Conservation (phyloP, 2,329 filamentous ascomycete species). For the Chaetomium olivaceum region DNA sequence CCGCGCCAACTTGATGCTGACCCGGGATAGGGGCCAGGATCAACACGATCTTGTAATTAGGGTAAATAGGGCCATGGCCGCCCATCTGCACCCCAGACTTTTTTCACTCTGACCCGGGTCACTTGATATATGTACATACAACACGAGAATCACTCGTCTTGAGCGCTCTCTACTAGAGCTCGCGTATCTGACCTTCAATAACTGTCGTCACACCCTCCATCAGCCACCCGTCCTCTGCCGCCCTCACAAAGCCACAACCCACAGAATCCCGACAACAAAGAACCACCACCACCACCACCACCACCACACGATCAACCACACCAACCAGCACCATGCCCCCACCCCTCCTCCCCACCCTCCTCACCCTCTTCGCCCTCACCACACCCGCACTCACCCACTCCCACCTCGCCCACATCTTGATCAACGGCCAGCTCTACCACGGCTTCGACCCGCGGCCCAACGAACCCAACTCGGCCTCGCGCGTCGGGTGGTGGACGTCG, state of each 20-base stretch:
- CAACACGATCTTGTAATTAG: conserved; percentile 11
- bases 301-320: neutral
- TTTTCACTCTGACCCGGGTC: neutral
- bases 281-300: neutral
- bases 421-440: conserved; percentile 48
- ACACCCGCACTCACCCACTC: conserved; percentile 32
- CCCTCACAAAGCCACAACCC: too few species aligned
- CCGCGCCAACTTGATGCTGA: neutral
- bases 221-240: neutral
- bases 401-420: conserved; percentile 40
- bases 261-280: too few species aligned
- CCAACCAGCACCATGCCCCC: conserved; percentile 14
- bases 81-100: conserved; percentile 3
- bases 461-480: conserved; percentile 27
- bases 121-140: neutral
- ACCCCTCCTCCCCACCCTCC: conserved; percentile 13
- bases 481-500: conserved; percentile 56
- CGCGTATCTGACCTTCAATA: neutral
- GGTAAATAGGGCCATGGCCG: conserved; percentile 13
- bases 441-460: conserved; percentile 41
- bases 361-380: conserved; percentile 17
- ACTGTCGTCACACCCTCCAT: neutral
- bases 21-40: neutral
- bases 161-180: neutral
- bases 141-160: neutral